Evolutionary conservation across 768 basidiomycete species (phyloP), one percentile per base, ranked within the genome.

Genomic region (Tremella fuciformis): DNA sequence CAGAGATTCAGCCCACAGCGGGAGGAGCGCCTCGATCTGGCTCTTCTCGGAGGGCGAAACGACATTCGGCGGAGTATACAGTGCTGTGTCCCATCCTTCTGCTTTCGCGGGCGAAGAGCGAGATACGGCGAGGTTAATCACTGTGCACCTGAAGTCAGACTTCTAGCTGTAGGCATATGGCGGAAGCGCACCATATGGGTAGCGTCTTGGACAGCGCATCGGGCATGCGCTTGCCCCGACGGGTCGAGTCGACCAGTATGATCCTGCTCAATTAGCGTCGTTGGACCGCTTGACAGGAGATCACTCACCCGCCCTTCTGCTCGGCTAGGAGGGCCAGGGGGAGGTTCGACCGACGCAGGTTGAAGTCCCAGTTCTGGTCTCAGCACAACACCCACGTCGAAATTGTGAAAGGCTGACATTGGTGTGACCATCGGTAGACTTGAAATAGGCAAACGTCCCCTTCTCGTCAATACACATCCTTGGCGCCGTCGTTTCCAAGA

Each of bases 191-290:
- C 94, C 94, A 98, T 51, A 93, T 88, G 0, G 93, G 93, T 0
- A 97, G 82, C 0, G 92, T 94, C 71, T 94, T 98, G 1, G 88
- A 88, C 1, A 97, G 81, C 0, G 93, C 91, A 63, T 98, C 94
- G 1, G 94, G 94, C 49, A 94, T 86, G 13, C 91, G 85, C 78
- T 98, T 97, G 8, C 94, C 94, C 21, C 89, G 81, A 21, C 94
- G 81, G 0, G 94, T 96, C 0, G 93, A 96, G 71, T 98, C 94
- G 8, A 96, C 90, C 0, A 98, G 78, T 39, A 96, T 79, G 34
- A 93, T 76, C 0, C 91, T 93, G 62, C 8, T 21, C 9, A 24
- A 26, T 50, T 26, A 53, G 19, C 58, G 9, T 47, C 7, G 18
- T n/a, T n/a, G 24, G 29, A 39, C 11, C 9, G 34, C 8, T 34